Evolutionary conservation across 2,329 filamentous ascomycete species (phyloP), one percentile per base, ranked within the genome.

Genomic region (Fusarium sp.): DNA sequence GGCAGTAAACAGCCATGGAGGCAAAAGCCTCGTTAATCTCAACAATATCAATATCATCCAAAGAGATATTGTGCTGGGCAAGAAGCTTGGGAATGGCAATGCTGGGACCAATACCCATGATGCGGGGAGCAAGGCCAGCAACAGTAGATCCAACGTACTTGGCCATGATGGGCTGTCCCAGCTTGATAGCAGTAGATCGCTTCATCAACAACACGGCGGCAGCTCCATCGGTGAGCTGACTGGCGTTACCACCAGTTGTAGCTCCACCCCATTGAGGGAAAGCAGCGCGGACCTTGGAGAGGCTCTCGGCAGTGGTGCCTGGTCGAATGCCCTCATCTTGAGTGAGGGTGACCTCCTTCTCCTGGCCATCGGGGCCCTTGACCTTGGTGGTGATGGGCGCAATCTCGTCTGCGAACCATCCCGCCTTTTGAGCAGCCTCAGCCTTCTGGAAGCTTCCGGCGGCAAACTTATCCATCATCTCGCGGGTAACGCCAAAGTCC

Each of bases 1-100:
- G 83, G 82, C 94, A 97, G 87, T 97, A 98, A 31, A 97, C 94
- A 2, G 93, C 94, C 96, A 98, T 98, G 53, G 92, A 96, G 23
- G 94, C 95, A 76, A 99, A 99, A 2, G 96, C 96, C 86, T 99
- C 96, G 84, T 99, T 99, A 77, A 99, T 82, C 86, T 98, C 96
- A 73, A 95, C 85, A 36, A 98, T 86, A 77, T 99, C 96, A 66
- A 96, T 88, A 74, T 98, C 96, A 62, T 91, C 87, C 55, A 97
- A 83, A 26, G 86, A 88, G 65, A 99, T 81, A 80, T 91, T 89
- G 86, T 91, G 89, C 83, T 96, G 91, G 76, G 82, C 81, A 45
- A 99, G 87, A 31, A 99, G 89, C 88, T 99, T 99, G 68, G 89
- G 89, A 68, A 91, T 91, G 62, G 88, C 89, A 36, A 91, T 80